These are phyloP conservation scores for Penicillium turbatum DNA, from an alignment of 495 filamentous ascomycete genomes.

Conservation along the genomic window DNA sequence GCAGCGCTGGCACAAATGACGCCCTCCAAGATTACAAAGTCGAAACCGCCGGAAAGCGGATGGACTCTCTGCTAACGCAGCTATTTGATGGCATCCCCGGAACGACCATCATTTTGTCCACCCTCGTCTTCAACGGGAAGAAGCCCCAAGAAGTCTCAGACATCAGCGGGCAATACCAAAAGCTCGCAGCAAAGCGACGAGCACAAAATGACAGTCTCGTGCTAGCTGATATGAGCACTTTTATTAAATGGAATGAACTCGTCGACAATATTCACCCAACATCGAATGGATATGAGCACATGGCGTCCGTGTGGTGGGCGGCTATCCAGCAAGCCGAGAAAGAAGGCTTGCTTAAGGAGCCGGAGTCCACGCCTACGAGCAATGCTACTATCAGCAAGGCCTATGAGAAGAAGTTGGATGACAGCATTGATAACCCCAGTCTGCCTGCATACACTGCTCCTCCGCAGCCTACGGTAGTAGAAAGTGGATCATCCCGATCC, in stretches of 20 bases:
- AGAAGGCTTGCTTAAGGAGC: constrained; percentile 14
- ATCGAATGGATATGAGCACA: constrained; percentile 47
- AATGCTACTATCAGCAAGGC: neutral
- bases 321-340: constrained; percentile 33
- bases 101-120: constrained; percentile 47
- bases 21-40: constrained; percentile 33
- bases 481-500: neutral
- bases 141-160: constrained; percentile 11
- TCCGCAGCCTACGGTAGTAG: neutral
- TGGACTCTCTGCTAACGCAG: constrained; percentile 32
- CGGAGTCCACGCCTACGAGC: neutral
- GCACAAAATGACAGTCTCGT: constrained; percentile 31
- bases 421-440: neutral
- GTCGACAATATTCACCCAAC: constrained; percentile 49
- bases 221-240: constrained; percentile 47
- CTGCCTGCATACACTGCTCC: constrained; percentile 1
- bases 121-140: constrained; percentile 39
- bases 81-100: constrained; percentile 36
- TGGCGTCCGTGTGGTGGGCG: constrained; percentile 50
- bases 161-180: constrained; percentile 39
- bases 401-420: neutral
- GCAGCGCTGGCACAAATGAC: constrained; percentile 48
- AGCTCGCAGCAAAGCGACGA: constrained; percentile 30
- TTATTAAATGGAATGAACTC: constrained; percentile 32
- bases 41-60: constrained; percentile 23